Conservation (phyloP, 441 rosid genomes). For the Bruguiera hainesii region DNA sequence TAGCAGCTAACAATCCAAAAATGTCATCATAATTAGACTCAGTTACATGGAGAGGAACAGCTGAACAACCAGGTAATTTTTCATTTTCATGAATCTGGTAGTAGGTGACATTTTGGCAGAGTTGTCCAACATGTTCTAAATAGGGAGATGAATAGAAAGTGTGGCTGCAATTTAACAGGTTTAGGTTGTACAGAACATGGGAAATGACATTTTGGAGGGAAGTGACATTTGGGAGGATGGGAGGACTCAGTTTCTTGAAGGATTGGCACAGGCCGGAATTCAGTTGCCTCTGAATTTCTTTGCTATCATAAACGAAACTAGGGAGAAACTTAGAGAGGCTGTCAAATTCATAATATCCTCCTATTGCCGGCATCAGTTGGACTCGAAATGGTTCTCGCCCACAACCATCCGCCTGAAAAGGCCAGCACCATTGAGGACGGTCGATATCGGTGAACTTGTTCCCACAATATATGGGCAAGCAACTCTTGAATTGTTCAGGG, state of each 20-base stretch:
- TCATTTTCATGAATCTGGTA: background rate
- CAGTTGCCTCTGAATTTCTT: accelerated
- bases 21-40: background rate
- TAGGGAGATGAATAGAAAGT: accelerated
- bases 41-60: background rate
- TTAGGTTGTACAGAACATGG: accelerated
- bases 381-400: background rate
- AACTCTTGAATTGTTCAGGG: background rate
- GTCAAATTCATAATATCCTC: background rate
- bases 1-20: slow-evolving; percentile 4
- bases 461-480: background rate
- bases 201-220: background rate
- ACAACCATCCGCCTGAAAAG: background rate
- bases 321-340: accelerated
- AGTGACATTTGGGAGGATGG: background rate
- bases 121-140: background rate
- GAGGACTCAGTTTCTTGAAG: accelerated
- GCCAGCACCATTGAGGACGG: background rate
- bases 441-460: background rate
- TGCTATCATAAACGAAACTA: no score
- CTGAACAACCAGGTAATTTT: background rate
- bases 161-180: background rate
- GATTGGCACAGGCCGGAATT: background rate
- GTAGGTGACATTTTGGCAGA: background rate
- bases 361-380: background rate